Evolutionary conservation across 202 grass and related monocot species (phyloP).

Genomic region (Brachypodium distachyon): DNA sequence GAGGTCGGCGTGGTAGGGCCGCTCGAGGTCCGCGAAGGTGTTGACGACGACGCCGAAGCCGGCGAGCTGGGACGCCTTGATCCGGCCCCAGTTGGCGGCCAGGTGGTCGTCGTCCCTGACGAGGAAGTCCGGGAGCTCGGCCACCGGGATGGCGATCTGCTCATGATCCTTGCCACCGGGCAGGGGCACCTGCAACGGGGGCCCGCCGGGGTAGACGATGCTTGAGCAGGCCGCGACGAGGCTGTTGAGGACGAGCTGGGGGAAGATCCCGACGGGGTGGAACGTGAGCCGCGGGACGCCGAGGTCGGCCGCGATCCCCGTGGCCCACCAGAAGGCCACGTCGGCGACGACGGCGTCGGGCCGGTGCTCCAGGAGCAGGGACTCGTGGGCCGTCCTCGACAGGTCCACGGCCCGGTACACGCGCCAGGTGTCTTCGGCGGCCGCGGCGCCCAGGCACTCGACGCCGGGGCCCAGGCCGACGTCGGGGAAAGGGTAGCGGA

Average conservation of each 20-base stretch:
- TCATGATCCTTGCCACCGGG: slow-evolving; percentile 46
- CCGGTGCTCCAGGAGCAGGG: slow-evolving; percentile 46
- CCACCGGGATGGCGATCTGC: slow-evolving; percentile 44
- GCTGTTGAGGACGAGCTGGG: slow-evolving; percentile 67
- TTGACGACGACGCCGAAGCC: slow-evolving; percentile 73
- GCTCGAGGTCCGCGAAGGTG: slow-evolving; percentile 62
- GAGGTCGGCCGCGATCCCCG: slow-evolving; percentile 47
- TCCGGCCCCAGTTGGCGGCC: slow-evolving; percentile 29
- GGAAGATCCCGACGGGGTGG: slow-evolving; percentile 64
- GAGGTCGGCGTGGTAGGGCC: slow-evolving; percentile 50
- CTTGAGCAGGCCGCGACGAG: slow-evolving; percentile 29
- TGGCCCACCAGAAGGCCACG: slow-evolving; percentile 58
- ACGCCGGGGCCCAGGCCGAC: slow-evolving; percentile 47
- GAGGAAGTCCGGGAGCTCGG: slow-evolving; percentile 70
- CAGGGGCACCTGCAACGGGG: slow-evolving; percentile 10
- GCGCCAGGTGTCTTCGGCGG: slow-evolving; percentile 46
- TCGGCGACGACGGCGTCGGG: slow-evolving; percentile 78
- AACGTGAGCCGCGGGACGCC: slow-evolving; percentile 67
- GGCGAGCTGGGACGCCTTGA: slow-evolving; percentile 44
- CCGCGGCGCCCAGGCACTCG: slow-evolving; percentile 44
- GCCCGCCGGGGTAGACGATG: slow-evolving; percentile 8
- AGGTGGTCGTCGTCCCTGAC: slow-evolving; percentile 45
- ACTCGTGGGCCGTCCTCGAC: slow-evolving; percentile 23
- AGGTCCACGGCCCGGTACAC: slow-evolving; percentile 55
- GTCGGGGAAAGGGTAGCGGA: slow-evolving; percentile 56